Evolutionary conservation across 148 eudicot genomes (phyloP).

Genomic region (Drosera capensis): DNA sequence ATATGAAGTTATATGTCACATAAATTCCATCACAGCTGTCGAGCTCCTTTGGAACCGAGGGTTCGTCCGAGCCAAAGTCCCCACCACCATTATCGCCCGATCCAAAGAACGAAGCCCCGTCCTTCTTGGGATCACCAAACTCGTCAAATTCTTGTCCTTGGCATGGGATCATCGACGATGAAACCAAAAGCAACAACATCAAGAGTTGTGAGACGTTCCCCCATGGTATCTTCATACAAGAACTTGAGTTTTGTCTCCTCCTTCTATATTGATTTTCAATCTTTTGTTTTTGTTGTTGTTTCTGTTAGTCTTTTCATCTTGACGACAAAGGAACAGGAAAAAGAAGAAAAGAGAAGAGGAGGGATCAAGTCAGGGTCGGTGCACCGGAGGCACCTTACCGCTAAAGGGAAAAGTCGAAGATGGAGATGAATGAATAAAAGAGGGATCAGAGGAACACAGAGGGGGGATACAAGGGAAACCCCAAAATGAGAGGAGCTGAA

Average conservation of each 20-base stretch:
- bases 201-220: slow-evolving; percentile 6
- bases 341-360: not conserved
- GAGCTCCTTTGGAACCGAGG: slow-evolving; percentile 15
- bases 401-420: not conserved
- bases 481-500: slow-evolving; percentile 1
- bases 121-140: slow-evolving; percentile 22
- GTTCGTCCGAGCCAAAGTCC: slow-evolving; percentile 6
- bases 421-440: not conserved
- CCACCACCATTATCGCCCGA: not conserved
- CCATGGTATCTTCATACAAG: slow-evolving; percentile 16
- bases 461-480: slow-evolving; percentile 1
- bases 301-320: not conserved
- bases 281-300: not conserved
- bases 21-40: slow-evolving; percentile 38
- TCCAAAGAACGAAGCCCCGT: slow-evolving; percentile 1
- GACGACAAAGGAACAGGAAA: not conserved
- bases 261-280: not conserved
- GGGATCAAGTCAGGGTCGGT: not conserved
- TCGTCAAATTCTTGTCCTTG: slow-evolving; percentile 16
- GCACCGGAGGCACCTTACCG: slow-evolving; percentile 14
- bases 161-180: not conserved
- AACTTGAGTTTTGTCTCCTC: slow-evolving; percentile 8
- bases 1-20: slow-evolving; percentile 23
- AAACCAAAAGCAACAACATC: slow-evolving; percentile 2
- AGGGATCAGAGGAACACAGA: slow-evolving; percentile 12